Evolutionary conservation across 2,329 filamentous ascomycete species (phyloP).

Genomic region (Diaporthe ampelina): DNA sequence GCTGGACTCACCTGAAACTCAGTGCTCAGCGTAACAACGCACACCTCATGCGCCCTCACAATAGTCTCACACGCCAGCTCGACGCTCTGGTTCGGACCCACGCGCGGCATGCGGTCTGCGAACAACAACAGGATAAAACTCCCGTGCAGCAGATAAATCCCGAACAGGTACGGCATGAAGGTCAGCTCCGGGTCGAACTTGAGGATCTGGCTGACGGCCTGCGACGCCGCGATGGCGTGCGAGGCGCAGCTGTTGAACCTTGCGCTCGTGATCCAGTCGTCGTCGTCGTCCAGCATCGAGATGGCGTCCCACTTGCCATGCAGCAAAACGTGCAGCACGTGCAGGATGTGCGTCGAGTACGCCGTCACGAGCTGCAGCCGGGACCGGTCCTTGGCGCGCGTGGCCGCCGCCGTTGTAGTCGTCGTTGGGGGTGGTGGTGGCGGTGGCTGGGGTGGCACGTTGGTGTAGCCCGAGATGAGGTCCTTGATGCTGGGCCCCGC

Average conservation of each 20-base stretch:
- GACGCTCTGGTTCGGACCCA: slow-evolving; percentile 60
- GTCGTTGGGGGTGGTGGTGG: not conserved
- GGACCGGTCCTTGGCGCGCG: slow-evolving; percentile 46
- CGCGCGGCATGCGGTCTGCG: slow-evolving; percentile 63
- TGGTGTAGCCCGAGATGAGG: slow-evolving; percentile 42
- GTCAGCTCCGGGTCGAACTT: slow-evolving; percentile 63
- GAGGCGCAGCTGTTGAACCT: slow-evolving; percentile 61
- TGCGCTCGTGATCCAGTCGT: slow-evolving; percentile 62
- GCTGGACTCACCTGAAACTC: slow-evolving; percentile 59
- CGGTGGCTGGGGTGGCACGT: not conserved
- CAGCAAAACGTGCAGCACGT: slow-evolving; percentile 62
- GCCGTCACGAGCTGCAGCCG: slow-evolving; percentile 57
- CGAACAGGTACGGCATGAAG: slow-evolving; percentile 67
- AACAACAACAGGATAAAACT: slow-evolving; percentile 64
- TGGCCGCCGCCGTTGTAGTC: not conserved
- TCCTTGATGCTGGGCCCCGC: slow-evolving; percentile 45
- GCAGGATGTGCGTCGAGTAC: slow-evolving; percentile 62
- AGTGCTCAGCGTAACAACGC: slow-evolving; percentile 63
- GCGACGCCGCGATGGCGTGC: slow-evolving; percentile 61
- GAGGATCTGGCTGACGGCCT: slow-evolving; percentile 61
- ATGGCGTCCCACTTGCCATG: slow-evolving; percentile 65
- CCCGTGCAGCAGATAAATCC: slow-evolving; percentile 65
- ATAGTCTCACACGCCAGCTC: slow-evolving; percentile 64
- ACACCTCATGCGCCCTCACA: slow-evolving; percentile 64
- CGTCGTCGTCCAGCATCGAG: slow-evolving; percentile 62